Evolutionary conservation across 345 rosid genomes (phyloP).

Genomic region (Citrus inodora): DNA sequence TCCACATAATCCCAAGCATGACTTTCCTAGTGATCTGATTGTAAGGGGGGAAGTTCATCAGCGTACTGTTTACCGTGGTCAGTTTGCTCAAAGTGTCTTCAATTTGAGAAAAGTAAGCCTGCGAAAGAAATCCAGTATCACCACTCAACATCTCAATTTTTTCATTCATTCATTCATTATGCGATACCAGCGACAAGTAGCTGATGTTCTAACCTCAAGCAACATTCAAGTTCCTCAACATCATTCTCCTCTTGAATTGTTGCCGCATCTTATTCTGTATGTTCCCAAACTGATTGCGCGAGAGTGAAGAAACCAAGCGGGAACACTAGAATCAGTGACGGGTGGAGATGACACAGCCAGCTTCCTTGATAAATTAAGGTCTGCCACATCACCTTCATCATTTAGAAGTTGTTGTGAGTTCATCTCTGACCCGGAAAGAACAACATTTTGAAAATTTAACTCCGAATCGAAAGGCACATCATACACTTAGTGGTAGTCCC

Average conservation of each 20-base stretch:
- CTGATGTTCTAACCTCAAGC: slow-evolving; percentile 40
- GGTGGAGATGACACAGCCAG: slow-evolving; percentile 33
- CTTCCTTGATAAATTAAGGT: slow-evolving; percentile 51
- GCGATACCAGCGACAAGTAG: neutral
- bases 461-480: neutral
- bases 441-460: neutral
- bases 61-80: slow-evolving; percentile 30
- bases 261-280: slow-evolving; percentile 32
- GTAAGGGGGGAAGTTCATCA: neutral
- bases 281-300: slow-evolving; percentile 40
- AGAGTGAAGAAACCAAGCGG: slow-evolving; percentile 32
- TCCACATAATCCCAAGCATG: neutral
- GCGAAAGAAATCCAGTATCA: slow-evolving; percentile 13
- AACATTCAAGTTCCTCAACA: slow-evolving; percentile 67
- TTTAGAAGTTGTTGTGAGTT: slow-evolving; percentile 50
- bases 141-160: neutral
- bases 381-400: slow-evolving; percentile 51
- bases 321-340: slow-evolving; percentile 30
- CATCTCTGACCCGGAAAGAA: slow-evolving; percentile 42
- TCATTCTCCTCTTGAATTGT: slow-evolving; percentile 46
- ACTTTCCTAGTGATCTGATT: neutral
- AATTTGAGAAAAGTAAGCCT: slow-evolving; percentile 61
- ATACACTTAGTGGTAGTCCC: neutral
- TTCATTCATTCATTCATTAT: neutral
- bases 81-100: slow-evolving; percentile 53